These are phyloP conservation scores for Aspergillus carlsbadensis DNA, from an alignment of 495 filamentous ascomycete genomes.

Conservation along the genomic window DNA sequence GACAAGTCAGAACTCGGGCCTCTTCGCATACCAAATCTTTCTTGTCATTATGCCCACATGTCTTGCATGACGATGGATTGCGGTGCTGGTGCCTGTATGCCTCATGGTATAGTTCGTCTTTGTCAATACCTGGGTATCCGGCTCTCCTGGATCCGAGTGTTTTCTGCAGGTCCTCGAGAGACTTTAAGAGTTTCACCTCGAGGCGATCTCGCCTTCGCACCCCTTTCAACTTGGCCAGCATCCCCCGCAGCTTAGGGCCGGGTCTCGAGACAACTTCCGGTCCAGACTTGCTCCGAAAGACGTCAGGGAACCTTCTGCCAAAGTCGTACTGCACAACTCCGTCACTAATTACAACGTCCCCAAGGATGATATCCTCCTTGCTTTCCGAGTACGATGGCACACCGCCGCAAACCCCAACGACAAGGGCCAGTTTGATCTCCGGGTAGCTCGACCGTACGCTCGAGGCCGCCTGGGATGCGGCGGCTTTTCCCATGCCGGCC, in stretches of 20 bases:
- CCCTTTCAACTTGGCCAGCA: conserved; percentile 14
- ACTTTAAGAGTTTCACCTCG: neutral
- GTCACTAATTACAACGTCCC: conserved; percentile 42
- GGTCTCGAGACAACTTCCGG: neutral
- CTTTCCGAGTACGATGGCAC: conserved; percentile 22
- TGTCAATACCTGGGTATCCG: conserved; percentile 18
- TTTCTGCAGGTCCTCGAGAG: neutral
- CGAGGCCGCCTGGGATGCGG: conserved; percentile 18
- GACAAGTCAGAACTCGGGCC: conserved; percentile 5
- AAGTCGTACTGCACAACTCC: conserved; percentile 28
- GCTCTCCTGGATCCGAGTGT: neutral
- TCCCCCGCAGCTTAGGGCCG: conserved; percentile 17
- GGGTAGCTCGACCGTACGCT: conserved; percentile 19
- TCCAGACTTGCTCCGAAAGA: conserved; percentile 20
- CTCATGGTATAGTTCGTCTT: conserved; percentile 21
- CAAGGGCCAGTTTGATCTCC: conserved; percentile 22
- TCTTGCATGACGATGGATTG: neutral
- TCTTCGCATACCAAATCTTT: conserved; percentile 5
- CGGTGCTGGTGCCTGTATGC: conserved; percentile 21
- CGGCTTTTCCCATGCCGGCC: conserved; percentile 22
- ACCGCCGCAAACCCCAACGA: conserved; percentile 32
- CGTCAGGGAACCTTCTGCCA: conserved; percentile 25
- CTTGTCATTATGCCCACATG: neutral
- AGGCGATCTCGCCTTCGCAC: neutral
- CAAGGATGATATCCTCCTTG: conserved; percentile 28